Evolutionary conservation across 179 eudicot genomes (phyloP).

Genomic region (Gypsophila paniculata): DNA sequence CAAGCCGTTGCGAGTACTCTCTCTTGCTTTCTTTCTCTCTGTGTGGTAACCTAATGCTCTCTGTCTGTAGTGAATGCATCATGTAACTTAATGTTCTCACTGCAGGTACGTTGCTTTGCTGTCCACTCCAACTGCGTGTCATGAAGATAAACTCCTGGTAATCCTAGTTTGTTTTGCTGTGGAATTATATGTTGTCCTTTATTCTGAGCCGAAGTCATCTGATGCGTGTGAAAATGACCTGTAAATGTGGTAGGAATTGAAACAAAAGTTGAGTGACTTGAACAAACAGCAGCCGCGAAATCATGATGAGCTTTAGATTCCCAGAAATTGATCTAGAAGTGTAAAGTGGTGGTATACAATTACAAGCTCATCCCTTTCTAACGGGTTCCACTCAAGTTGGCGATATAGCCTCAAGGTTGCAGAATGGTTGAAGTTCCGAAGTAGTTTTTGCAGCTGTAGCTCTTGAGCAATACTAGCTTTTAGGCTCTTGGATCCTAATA

Average conservation of each 20-base stretch:
- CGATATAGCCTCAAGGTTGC: background rate
- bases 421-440: constrained; percentile 10
- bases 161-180: background rate
- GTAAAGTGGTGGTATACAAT: background rate
- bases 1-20: constrained; percentile 97
- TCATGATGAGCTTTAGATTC: constrained; percentile 65
- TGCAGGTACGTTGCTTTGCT: constrained; percentile 72
- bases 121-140: constrained; percentile 37
- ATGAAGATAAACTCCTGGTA: constrained; percentile 90
- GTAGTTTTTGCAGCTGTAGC: constrained; percentile 23
- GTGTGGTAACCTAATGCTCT: background rate
- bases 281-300: constrained; percentile 52
- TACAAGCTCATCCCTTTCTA: background rate
- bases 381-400: background rate
- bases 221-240: constrained; percentile 1
- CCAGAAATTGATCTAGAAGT: background rate
- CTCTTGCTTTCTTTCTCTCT: constrained; percentile 21
- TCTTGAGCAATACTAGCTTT: constrained; percentile 1
- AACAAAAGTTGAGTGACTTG: constrained; percentile 62
- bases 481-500: constrained; percentile 15
- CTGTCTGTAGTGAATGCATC: background rate
- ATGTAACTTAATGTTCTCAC: constrained; percentile 14
- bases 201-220: background rate
- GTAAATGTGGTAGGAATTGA: constrained; percentile 55
- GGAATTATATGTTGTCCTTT: constrained; percentile 1